Percentiles rank a stretch among this genome's conserved stretches.
Conservation (phyloP, 208 protist genomes). For the Leishmania major region DNA sequence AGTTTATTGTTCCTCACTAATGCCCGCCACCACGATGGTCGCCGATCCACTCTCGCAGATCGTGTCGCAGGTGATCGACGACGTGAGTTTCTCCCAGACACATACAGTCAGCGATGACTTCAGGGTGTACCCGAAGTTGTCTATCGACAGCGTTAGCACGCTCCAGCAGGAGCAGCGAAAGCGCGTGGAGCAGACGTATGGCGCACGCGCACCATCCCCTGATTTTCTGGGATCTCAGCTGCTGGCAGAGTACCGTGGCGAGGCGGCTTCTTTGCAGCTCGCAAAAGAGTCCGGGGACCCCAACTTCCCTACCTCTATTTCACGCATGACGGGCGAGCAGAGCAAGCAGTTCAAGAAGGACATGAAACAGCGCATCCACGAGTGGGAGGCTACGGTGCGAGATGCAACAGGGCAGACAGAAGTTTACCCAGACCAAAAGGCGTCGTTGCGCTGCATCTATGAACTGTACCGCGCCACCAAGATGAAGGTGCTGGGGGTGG, state of each 20-base stretch:
- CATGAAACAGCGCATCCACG: slow-evolving; percentile 90
- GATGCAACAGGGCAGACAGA: slow-evolving; percentile 66
- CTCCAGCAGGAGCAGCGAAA: slow-evolving; percentile 81
- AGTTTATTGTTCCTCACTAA: not conserved
- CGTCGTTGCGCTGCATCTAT: slow-evolving; percentile 75
- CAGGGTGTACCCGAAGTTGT: slow-evolving; percentile 61
- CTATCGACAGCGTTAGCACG: slow-evolving; percentile 65
- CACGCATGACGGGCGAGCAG: slow-evolving; percentile 58
- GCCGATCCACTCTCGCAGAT: slow-evolving; percentile 27
- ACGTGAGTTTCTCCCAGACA: slow-evolving; percentile 76
- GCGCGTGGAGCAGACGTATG: slow-evolving; percentile 70
- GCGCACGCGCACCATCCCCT: slow-evolving; percentile 46
- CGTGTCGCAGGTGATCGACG: slow-evolving; percentile 48
- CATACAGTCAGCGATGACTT: slow-evolving; percentile 81
- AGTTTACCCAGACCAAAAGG: slow-evolving; percentile 73
- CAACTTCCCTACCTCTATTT: slow-evolving; percentile 37
- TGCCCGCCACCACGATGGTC: slow-evolving; percentile 18
- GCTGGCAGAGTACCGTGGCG: slow-evolving; percentile 72
- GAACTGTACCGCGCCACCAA: slow-evolving; percentile 85
- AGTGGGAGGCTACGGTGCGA: slow-evolving; percentile 81
- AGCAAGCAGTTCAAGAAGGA: slow-evolving; percentile 81
- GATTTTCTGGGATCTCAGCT: slow-evolving; percentile 72
- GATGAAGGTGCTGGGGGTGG: slow-evolving; percentile 48
- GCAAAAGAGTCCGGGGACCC: slow-evolving; percentile 52
- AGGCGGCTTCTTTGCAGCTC: slow-evolving; percentile 66